Percentiles rank a stretch among this genome's conserved stretches.
Conservation (phyloP, 2,329 filamentous ascomycete species). For the Epichloe coenophiala region DNA sequence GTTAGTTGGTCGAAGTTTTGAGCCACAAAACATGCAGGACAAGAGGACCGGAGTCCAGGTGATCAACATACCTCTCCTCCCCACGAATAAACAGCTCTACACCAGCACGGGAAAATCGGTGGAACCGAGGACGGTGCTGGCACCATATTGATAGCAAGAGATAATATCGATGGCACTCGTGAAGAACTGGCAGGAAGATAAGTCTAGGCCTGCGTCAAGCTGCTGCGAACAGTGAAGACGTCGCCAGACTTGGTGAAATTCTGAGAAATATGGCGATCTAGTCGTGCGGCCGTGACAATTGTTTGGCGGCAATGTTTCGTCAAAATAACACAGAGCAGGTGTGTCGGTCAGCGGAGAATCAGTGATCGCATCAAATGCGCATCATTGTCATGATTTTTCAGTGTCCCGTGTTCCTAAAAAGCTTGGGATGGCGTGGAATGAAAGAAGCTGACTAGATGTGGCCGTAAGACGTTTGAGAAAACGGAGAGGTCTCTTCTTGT, state of each 20-base stretch:
- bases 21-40: neutral
- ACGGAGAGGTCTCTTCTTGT: neutral
- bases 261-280: neutral
- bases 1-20: neutral
- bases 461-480: neutral
- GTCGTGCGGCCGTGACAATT: neutral
- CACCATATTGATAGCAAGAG: constrained; percentile 29
- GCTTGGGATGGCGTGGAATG: neutral
- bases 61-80: constrained; percentile 55
- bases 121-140: constrained; percentile 50
- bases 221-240: neutral
- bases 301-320: neutral
- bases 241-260: neutral
- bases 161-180: neutral
- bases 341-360: neutral
- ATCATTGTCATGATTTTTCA: neutral
- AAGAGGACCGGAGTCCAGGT: neutral
- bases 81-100: constrained; percentile 83
- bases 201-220: neutral
- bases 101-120: constrained; percentile 79
- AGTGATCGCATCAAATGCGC: neutral
- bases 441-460: neutral
- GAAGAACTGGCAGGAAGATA: neutral
- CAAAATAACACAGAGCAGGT: neutral
- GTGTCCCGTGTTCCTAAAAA: neutral